Base-by-base conservation (phyloP, 768 basidiomycete species). In the Daedaleopsis nitida region DNA sequence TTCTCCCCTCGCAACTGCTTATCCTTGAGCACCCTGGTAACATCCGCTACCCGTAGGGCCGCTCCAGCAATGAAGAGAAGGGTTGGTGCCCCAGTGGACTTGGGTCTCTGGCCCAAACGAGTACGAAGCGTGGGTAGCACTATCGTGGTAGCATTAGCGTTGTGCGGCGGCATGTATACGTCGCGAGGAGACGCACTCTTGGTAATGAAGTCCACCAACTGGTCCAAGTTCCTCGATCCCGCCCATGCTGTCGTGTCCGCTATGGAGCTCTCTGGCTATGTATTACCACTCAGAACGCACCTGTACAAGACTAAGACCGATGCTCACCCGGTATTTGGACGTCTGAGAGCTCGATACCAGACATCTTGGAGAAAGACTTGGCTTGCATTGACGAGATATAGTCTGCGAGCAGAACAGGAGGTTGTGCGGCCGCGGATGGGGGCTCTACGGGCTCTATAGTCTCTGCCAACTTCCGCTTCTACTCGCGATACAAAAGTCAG, bases 41-140 rank as follows among this genome's bases (percentile, higher is more conserved):
- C 84, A 73, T 98, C 94, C 53, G 87, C 88, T n/a, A 94, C 95
- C 53, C 96, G 84, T 38, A 98, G 80, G 5, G 96, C 96, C n/a
- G 95, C 92, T 27, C 88, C 86, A 16, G 93, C 83, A 48, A 98
- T 73, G 69, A 94, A 91, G 13, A 99, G 75, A 45, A 97, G 77
- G 3, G 93, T 92, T 2, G 96, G 96, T 42, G 93, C 83, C n/a
- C 94, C 94, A 60, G 81, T 83, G 50, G 80, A 77, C 70, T 92
- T 92, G 52, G 94, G 85, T 66, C 79, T 80, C 72, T 96, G 94
- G 27, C 81, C 79, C 12, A 98, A 76, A 58, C 92, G 85, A 64
- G 81, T 82, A 68, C 82, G 85, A 27, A 95, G 77, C 54, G 77
- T 80, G 58, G 89, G 93, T 53, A 88, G 77, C 65, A 80, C 92